Evolutionary conservation across 148 eudicot genomes (phyloP).

Genomic region (Spergularia bocconei): DNA sequence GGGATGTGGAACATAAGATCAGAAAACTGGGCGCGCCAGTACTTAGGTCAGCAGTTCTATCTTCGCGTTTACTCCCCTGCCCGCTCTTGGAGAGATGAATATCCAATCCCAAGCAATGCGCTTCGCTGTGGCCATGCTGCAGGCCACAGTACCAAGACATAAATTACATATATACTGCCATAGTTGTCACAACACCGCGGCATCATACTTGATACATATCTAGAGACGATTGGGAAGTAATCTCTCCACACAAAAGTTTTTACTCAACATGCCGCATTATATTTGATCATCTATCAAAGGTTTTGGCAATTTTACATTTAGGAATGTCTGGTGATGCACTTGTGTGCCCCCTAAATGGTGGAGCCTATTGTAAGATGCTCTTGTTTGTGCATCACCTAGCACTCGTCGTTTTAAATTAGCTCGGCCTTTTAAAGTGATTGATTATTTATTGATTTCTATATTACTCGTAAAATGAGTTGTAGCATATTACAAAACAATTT

Average conservation of each 20-base stretch:
- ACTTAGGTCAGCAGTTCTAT: constrained; percentile 66
- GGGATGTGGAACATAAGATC: constrained; percentile 72
- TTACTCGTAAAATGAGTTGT: neutral
- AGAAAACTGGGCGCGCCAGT: constrained; percentile 62
- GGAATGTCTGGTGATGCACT: too few relatives aligned
- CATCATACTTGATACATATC: neutral
- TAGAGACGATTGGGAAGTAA: neutral
- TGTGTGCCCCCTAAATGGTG: too few relatives aligned
- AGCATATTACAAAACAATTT: too few relatives aligned
- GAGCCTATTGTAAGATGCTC: too few relatives aligned
- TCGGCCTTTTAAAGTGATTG: neutral
- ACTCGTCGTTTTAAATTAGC: neutral
- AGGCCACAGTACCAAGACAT: constrained; percentile 27
- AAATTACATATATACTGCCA: constrained; percentile 8
- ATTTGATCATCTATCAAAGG: neutral
- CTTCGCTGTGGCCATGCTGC: constrained; percentile 57
- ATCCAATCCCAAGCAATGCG: constrained; percentile 56
- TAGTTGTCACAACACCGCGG: neutral
- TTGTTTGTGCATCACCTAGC: too few relatives aligned
- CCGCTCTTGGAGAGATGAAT: constrained; percentile 54
- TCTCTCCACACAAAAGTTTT: neutral
- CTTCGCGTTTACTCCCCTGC: constrained; percentile 57
- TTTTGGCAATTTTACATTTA: neutral
- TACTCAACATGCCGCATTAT: neutral
- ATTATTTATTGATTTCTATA: neutral